Conservation (phyloP, 352 stramenopile species). For the Aphanomyces cochlioides region DNA sequence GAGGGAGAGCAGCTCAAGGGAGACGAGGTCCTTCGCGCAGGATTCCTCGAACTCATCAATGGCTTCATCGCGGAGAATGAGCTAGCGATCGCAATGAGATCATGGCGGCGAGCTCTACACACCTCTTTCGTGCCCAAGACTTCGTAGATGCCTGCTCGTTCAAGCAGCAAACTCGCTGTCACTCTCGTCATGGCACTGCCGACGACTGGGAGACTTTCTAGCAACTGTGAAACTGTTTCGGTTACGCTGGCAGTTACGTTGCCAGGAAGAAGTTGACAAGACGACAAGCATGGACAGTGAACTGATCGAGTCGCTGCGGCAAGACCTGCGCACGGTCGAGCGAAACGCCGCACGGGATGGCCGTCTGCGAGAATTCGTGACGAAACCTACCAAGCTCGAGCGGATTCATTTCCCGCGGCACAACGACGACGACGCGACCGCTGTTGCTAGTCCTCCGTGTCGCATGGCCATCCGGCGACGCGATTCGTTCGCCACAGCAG, state of each 20-base stretch:
- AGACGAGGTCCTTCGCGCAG: conserved; percentile 55
- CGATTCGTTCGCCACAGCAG: conserved; percentile 7
- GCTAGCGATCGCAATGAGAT: conserved; percentile 33
- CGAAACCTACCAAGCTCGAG: conserved; percentile 1
- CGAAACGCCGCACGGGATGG: not conserved
- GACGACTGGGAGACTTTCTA: too few species aligned
- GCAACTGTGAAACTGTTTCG: too few species aligned
- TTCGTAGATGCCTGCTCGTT: conserved; percentile 56
- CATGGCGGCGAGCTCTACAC: not conserved
- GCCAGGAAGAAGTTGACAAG: not conserved
- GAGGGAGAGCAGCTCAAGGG: conserved; percentile 74
- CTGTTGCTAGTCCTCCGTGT: not conserved
- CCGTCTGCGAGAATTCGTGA: conserved; percentile 3
- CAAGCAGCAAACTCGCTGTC: conserved; percentile 51
- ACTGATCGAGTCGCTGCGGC: conserved; percentile 17
- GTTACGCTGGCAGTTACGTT: too few species aligned
- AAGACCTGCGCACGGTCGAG: not conserved
- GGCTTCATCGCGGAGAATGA: conserved; percentile 69
- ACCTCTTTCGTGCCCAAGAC: conserved; percentile 62
- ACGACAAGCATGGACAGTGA: conserved; percentile 24
- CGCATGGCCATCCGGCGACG: not conserved
- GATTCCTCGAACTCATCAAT: conserved; percentile 40
- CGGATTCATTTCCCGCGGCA: not conserved
- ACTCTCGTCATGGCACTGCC: too few species aligned
- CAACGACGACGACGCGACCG: not conserved